phyloP scores from a whole-genome alignment of 1,284 basidiomycete genomes.

The Schizopora paradoxa region DNA sequence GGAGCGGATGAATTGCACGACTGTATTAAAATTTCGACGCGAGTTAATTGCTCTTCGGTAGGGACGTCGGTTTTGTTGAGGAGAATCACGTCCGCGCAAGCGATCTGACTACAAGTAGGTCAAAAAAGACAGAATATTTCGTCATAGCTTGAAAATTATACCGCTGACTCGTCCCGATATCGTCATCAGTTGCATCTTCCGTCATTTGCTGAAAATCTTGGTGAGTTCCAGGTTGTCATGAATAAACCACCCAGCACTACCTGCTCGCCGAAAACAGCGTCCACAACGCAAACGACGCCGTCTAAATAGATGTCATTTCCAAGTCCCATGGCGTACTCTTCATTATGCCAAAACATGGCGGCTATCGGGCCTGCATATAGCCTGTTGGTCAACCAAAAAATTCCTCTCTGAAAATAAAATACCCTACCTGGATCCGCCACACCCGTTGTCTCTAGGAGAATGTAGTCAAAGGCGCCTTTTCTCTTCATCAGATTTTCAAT shows the following conservation, averaged over 20 bases:
- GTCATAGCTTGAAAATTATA: constrained; percentile 24
- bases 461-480: constrained; percentile 86
- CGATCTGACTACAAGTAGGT: constrained; percentile 66
- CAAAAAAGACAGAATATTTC: not conserved
- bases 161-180: constrained; percentile 74
- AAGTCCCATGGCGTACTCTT: constrained; percentile 73
- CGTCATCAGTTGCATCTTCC: constrained; percentile 62
- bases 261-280: constrained; percentile 78
- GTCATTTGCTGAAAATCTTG: constrained; percentile 65
- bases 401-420: constrained; percentile 1
- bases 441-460: constrained; percentile 89
- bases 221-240: constrained; percentile 13
- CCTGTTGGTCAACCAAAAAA: constrained; percentile 7
- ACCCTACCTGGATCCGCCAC: constrained; percentile 82
- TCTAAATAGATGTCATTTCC: constrained; percentile 75
- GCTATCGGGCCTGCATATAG: constrained; percentile 65
- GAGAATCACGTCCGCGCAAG: constrained; percentile 82
- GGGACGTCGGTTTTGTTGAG: constrained; percentile 86
- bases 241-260: constrained; percentile 32
- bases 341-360: constrained; percentile 88
- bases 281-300: constrained; percentile 87
- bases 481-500: constrained; percentile 84
- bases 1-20: constrained; percentile 74
- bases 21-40: constrained; percentile 57
- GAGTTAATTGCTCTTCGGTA: constrained; percentile 31